phyloP scores from a whole-genome alignment of 352 stramenopile species.

The Globisporangium rhizosaccharum region DNA sequence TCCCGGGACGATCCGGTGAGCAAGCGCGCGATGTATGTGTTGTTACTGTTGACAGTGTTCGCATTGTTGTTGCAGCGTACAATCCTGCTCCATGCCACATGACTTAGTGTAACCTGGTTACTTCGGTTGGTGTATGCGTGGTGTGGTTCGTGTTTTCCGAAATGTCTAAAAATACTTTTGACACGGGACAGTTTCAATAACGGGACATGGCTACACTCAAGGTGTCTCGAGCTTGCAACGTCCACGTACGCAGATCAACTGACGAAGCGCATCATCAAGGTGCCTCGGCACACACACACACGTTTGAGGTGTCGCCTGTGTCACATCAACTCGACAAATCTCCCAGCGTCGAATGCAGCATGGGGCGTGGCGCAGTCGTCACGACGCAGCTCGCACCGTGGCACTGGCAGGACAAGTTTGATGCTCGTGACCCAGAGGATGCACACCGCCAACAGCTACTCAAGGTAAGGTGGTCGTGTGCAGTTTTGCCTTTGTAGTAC shows the following conservation, averaged over 20 bases:
- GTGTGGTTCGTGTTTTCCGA: too few relatives aligned
- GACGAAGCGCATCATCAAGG: too few relatives aligned
- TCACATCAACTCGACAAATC: too few relatives aligned
- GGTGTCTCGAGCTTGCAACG: too few relatives aligned
- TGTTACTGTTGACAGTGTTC: not conserved
- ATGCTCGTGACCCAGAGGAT: conserved; percentile 26
- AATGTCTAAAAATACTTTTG: too few relatives aligned
- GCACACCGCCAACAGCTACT: conserved; percentile 41
- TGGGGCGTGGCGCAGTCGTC: not conserved
- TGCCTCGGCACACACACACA: not conserved
- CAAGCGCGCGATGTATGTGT: not conserved
- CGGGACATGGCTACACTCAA: too few relatives aligned
- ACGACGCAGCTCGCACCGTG: conserved; percentile 18
- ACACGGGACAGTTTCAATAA: too few relatives aligned
- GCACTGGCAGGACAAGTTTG: conserved; percentile 68
- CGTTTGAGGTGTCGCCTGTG: not conserved
- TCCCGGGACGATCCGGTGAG: not conserved
- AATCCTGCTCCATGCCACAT: too few relatives aligned
- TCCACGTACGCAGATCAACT: too few relatives aligned
- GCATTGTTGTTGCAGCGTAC: too few relatives aligned
- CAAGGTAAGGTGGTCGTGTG: conserved; percentile 22
- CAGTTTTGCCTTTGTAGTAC: not conserved
- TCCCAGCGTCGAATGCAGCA: not conserved
- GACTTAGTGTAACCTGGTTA: too few relatives aligned
- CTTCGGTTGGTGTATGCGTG: too few relatives aligned